Conservation (phyloP, 257 asterid species). For the Scutellaria baicalensis region DNA sequence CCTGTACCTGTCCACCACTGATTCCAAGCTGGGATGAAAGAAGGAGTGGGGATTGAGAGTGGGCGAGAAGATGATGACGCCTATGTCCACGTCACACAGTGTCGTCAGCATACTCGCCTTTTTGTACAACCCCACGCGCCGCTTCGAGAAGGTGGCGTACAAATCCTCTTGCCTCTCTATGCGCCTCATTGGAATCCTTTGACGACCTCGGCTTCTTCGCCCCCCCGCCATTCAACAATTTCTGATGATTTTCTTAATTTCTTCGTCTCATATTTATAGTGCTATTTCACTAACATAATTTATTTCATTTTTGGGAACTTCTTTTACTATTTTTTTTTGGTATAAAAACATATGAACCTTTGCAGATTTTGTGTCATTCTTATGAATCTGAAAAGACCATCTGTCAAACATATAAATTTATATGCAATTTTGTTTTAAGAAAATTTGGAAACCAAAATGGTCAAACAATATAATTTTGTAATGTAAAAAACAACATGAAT, state of each 20-base stretch:
- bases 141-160: slow-evolving; percentile 21
- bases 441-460: no score
- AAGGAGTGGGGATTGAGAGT: slow-evolving; percentile 12
- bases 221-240: slow-evolving; percentile 6
- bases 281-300: no score
- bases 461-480: no score
- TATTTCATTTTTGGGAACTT: not conserved
- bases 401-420: no score
- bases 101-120: slow-evolving; percentile 18
- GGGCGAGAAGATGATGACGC: slow-evolving; percentile 12
- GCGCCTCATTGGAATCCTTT: slow-evolving; percentile 10
- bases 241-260: no score
- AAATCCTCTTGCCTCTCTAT: slow-evolving; percentile 19
- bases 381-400: no score
- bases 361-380: no score
- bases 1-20: slow-evolving; percentile 7
- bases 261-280: no score
- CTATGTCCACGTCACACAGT: slow-evolving; percentile 16
- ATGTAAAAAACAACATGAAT: no score
- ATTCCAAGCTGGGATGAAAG: slow-evolving; percentile 16
- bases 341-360: no score
- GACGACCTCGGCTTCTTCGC: slow-evolving; percentile 19
- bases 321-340: no score
- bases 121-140: slow-evolving; percentile 17
- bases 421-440: no score